Percentiles rank a stretch among this genome's conserved stretches.
These are phyloP conservation scores for Gossypium raimondii DNA, from an alignment of 345 rosid species.

Conservation along the genomic window DNA sequence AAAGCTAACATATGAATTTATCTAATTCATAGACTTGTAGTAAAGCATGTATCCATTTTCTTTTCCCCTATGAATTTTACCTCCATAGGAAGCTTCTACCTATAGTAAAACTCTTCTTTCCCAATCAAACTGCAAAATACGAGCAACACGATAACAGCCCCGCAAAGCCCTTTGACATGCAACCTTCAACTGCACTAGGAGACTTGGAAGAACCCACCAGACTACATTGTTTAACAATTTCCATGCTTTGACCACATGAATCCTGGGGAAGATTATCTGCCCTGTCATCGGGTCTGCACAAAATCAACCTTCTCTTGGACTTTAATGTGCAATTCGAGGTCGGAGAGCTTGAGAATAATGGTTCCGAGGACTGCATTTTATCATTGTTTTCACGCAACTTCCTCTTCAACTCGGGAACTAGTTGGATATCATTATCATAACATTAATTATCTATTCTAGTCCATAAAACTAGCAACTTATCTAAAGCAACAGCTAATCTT, in stretches of 20 bases:
- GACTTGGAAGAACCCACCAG: constrained; percentile 51
- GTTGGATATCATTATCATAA: constrained; percentile 8
- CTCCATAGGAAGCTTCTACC: constrained; percentile 20
- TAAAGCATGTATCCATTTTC: background rate
- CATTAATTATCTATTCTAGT: background rate
- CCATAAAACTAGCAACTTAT: background rate
- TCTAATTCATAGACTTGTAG: background rate
- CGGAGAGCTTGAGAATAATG: constrained; percentile 11
- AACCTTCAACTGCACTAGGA: constrained; percentile 63
- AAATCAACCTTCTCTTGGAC: constrained; percentile 43
- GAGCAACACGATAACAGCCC: constrained; percentile 60
- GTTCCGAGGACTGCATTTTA: constrained; percentile 35
- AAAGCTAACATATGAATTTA: background rate
- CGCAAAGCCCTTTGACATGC: constrained; percentile 77
- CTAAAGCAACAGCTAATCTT: background rate
- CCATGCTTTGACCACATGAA: constrained; percentile 43
- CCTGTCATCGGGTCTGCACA: constrained; percentile 18
- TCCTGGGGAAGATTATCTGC: constrained; percentile 21
- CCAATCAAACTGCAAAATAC: constrained; percentile 35
- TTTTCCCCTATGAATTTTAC: too few relatives aligned
- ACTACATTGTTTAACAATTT: constrained; percentile 36
- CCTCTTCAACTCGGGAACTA: constrained; percentile 73
- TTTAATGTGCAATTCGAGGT: constrained; percentile 14
- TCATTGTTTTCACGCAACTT: constrained; percentile 37
- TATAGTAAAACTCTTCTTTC: constrained; percentile 41